A percentile compares a stretch with the other conserved stretches of the same genome.
phyloP scores from a whole-genome alignment of 495 filamentous ascomycete species.

The Parmelia sp. region DNA sequence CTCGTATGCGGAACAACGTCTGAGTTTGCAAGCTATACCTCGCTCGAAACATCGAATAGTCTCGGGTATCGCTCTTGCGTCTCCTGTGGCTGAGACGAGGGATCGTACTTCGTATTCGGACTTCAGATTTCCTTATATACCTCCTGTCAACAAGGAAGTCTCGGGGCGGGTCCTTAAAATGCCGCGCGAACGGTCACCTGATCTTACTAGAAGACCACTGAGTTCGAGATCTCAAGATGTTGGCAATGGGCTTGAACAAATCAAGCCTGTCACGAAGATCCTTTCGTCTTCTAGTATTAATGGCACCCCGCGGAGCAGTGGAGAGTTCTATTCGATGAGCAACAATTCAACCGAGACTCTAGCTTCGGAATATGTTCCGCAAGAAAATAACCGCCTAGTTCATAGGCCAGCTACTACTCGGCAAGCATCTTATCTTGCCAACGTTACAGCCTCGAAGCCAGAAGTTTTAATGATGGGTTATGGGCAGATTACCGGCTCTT shows the following conservation, averaged over 20 bases:
- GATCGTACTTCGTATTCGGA: constrained; percentile 42
- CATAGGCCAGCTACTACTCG: constrained; percentile 51
- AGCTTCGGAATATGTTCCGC: constrained; percentile 79
- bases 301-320: constrained; percentile 74
- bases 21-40: constrained; percentile 3
- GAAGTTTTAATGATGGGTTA: constrained; percentile 97
- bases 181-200: constrained; percentile 33
- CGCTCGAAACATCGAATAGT: constrained; percentile 31
- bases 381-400: constrained; percentile 47
- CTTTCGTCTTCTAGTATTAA: constrained; percentile 64
- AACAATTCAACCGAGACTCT: constrained; percentile 92
- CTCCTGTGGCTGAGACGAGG: constrained; percentile 32
- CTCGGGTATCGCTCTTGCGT: constrained; percentile 17
- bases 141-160: constrained; percentile 29
- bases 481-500: constrained; percentile 87
- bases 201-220: constrained; percentile 7
- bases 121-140: constrained; percentile 62
- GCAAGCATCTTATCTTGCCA: constrained; percentile 53
- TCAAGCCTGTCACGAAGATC: constrained; percentile 59
- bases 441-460: constrained; percentile 40
- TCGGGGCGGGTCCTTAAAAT: constrained; percentile 29
- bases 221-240: constrained; percentile 9
- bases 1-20: constrained; percentile 14
- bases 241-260: constrained; percentile 38
- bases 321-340: constrained; percentile 88